Evolutionary conservation across 495 filamentous ascomycete species (phyloP).

Genomic region (Penicillium samsonianum): DNA sequence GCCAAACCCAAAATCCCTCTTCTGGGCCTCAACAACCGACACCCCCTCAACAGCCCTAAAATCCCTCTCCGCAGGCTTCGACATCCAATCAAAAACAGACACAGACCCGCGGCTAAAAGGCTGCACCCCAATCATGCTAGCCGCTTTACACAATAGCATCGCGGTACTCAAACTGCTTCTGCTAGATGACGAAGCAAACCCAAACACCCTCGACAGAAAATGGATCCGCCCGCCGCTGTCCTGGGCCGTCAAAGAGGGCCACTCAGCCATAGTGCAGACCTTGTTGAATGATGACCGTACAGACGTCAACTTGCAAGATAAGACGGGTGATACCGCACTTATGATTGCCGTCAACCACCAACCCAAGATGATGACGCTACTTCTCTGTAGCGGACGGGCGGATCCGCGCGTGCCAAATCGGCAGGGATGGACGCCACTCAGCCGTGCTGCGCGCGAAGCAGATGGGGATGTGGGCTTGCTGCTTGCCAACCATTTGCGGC

Average conservation of each 20-base stretch:
- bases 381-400: slow-evolving; percentile 13
- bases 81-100: slow-evolving; percentile 15
- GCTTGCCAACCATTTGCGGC: slow-evolving; percentile 24
- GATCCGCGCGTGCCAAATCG: slow-evolving; percentile 23
- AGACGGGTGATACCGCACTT: slow-evolving; percentile 23
- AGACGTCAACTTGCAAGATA: slow-evolving; percentile 28
- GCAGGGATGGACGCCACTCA: slow-evolving; percentile 24
- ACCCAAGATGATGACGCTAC: slow-evolving; percentile 11
- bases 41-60: slow-evolving; percentile 10
- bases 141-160: slow-evolving; percentile 19
- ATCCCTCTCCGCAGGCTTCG: slow-evolving; percentile 21
- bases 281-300: slow-evolving; percentile 22
- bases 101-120: slow-evolving; percentile 16
- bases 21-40: slow-evolving; percentile 23
- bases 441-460: slow-evolving; percentile 11
- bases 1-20: slow-evolving; percentile 11
- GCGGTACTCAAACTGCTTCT: slow-evolving; percentile 20
- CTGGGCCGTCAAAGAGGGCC: slow-evolving; percentile 37
- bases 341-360: slow-evolving; percentile 18
- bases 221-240: slow-evolving; percentile 36
- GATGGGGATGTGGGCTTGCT: slow-evolving; percentile 15
- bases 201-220: slow-evolving; percentile 24
- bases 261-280: slow-evolving; percentile 29
- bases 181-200: slow-evolving; percentile 15
- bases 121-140: slow-evolving; percentile 24